Evolutionary conservation across 768 basidiomycete species (phyloP).

Genomic region (Cystobasidium onofrii): DNA sequence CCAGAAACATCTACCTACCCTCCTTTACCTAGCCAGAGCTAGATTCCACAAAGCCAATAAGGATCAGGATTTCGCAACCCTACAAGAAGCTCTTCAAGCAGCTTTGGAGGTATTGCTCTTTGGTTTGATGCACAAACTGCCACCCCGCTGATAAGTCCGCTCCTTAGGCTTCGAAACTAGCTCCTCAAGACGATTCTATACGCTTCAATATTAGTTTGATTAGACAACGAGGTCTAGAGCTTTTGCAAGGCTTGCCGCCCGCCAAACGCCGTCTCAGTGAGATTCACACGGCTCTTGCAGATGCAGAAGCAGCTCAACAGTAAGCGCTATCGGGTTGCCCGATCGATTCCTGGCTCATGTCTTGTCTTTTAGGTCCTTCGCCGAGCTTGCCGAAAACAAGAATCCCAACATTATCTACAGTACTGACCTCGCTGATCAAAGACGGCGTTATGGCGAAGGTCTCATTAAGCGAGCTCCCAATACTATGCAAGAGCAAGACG

Average conservation of each 20-base stretch:
- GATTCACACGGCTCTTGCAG: slow-evolving; percentile 65
- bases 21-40: slow-evolving; percentile 79
- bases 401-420: slow-evolving; percentile 68
- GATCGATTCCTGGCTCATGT: not conserved
- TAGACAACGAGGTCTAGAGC: slow-evolving; percentile 87
- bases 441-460: slow-evolving; percentile 78
- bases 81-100: slow-evolving; percentile 75
- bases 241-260: slow-evolving; percentile 65
- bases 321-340: slow-evolving; percentile 46
- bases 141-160: too few species aligned
- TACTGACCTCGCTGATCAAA: slow-evolving; percentile 76
- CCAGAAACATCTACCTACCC: slow-evolving; percentile 63
- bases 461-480: slow-evolving; percentile 74
- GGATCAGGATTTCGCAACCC: slow-evolving; percentile 70
- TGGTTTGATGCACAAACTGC: not conserved
- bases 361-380: slow-evolving; percentile 51
- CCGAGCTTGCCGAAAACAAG: slow-evolving; percentile 66
- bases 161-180: slow-evolving; percentile 67
- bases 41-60: slow-evolving; percentile 92
- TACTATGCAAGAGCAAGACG: slow-evolving; percentile 51
- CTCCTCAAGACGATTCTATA: slow-evolving; percentile 80
- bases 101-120: slow-evolving; percentile 71
- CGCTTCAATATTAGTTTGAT: slow-evolving; percentile 97
- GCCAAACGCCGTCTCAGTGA: slow-evolving; percentile 74
- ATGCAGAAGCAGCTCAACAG: slow-evolving; percentile 80